Conservation (phyloP, 257 asterid genomes). For the Knoxia roxburghii region DNA sequence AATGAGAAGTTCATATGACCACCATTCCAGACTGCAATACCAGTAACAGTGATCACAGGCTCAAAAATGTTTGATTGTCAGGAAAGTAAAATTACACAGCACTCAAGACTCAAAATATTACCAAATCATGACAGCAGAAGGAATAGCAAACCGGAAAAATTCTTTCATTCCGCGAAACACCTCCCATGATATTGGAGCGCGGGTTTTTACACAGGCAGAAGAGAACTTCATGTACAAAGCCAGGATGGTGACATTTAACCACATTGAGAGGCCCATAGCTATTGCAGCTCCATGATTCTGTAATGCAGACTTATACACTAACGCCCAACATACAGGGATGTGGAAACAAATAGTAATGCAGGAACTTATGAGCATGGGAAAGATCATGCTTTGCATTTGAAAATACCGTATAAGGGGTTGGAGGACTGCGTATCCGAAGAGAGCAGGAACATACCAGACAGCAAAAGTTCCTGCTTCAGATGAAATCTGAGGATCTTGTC, state of each 20-base stretch:
- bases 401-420: conserved; percentile 51
- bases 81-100: background rate
- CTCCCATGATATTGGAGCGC: conserved; percentile 31
- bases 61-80: background rate
- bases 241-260: conserved; percentile 50
- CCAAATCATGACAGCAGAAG: conserved; percentile 72
- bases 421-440: conserved; percentile 41
- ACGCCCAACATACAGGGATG: conserved; percentile 39
- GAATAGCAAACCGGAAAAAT: conserved; percentile 51
- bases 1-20: conserved; percentile 57
- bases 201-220: conserved; percentile 34
- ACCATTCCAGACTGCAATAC: conserved; percentile 55
- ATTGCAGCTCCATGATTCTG: conserved; percentile 46
- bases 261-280: conserved; percentile 43
- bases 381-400: conserved; percentile 54
- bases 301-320: conserved; percentile 35
- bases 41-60: background rate
- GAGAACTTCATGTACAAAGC: conserved; percentile 36
- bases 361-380: conserved; percentile 46
- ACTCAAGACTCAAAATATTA: conserved; percentile 16
- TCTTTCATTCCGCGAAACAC: conserved; percentile 33
- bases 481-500: conserved; percentile 49
- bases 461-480: conserved; percentile 38
- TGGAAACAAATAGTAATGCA: conserved; percentile 43
- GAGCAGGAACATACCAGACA: conserved; percentile 40